These are phyloP conservation scores for Cladosporium austrohemisphaericum DNA, from an alignment of 2,329 filamentous ascomycete genomes.

Conservation along the genomic window DNA sequence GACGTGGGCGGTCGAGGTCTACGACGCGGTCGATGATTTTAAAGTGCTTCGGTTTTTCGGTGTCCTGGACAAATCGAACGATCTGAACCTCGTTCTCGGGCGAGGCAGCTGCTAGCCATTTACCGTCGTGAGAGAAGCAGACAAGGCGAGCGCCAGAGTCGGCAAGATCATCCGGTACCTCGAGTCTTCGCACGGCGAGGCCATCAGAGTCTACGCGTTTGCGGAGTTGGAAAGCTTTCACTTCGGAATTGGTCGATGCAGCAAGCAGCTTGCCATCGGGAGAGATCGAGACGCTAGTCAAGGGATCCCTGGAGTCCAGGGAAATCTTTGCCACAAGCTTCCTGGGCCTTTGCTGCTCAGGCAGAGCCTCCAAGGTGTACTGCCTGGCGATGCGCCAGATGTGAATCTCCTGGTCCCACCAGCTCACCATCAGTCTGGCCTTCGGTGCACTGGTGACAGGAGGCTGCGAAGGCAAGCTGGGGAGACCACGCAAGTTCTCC, in stretches of 20 bases:
- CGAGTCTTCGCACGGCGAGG: conserved; percentile 69
- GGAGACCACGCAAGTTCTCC: conserved; percentile 76
- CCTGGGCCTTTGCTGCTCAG: conserved; percentile 22
- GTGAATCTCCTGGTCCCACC: conserved; percentile 85
- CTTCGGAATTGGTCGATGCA: conserved; percentile 45
- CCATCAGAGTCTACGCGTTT: conserved; percentile 21
- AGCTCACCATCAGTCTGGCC: conserved; percentile 75
- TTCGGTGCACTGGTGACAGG: conserved; percentile 69
- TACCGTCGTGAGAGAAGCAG: conserved; percentile 64
- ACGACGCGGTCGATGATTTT: conserved; percentile 37
- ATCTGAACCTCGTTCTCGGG: conserved; percentile 43
- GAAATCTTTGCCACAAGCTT: conserved; percentile 35
- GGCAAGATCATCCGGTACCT: conserved; percentile 56
- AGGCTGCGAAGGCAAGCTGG: conserved; percentile 76
- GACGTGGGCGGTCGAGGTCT: conserved; percentile 37
- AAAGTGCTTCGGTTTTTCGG: conserved; percentile 35
- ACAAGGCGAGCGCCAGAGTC: conserved; percentile 65
- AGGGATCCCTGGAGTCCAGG: conserved; percentile 58
- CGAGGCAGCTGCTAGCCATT: conserved; percentile 61
- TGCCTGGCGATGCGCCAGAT: conserved; percentile 65
- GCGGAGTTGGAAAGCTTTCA: conserved; percentile 32
- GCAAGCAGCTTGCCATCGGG: conserved; percentile 73
- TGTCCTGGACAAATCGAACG: conserved; percentile 47
- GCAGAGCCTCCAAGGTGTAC: conserved; percentile 25
- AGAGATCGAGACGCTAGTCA: conserved; percentile 68